phyloP scores from a whole-genome alignment of 331 rosid genomes.

The Saraca asoca region DNA sequence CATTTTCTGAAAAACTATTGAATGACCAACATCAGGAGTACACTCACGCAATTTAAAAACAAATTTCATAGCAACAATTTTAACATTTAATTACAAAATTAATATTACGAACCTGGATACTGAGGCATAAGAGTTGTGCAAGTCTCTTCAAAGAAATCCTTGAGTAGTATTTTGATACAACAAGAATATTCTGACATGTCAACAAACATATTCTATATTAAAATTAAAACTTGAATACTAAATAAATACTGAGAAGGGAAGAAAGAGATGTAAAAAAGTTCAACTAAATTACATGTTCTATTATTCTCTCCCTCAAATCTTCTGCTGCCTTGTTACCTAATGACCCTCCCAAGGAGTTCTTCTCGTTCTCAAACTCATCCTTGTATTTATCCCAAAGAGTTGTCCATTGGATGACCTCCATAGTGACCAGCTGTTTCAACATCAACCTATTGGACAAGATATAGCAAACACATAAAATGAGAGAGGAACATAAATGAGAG shows the following conservation, averaged over 20 bases:
- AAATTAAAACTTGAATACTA: constrained; percentile 16
- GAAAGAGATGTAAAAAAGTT: constrained; percentile 3
- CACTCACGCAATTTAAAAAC: no score
- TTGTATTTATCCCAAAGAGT: constrained; percentile 76
- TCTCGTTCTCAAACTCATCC: constrained; percentile 81
- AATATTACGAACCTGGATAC: constrained; percentile 65
- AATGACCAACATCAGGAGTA: no score
- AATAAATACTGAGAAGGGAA: background rate
- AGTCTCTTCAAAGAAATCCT: constrained; percentile 87
- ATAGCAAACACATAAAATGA: constrained; percentile 14
- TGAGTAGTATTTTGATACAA: constrained; percentile 84
- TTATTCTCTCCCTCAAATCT: constrained; percentile 84
- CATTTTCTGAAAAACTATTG: no score
- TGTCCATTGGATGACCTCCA: constrained; percentile 97
- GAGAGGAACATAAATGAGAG: constrained; percentile 20
- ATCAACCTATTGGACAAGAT: constrained; percentile 52
- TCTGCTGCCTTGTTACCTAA: constrained; percentile 84
- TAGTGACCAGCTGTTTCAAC: constrained; percentile 85
- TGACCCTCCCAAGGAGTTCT: constrained; percentile 66
- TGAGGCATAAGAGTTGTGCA: constrained; percentile 83
- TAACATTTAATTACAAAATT: constrained; percentile 4
- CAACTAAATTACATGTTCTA: constrained; percentile 71
- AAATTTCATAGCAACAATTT: no score
- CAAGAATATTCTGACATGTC: constrained; percentile 77
- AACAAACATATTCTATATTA: constrained; percentile 17